These are phyloP conservation scores for Penicillium desertorum DNA, from an alignment of 495 filamentous ascomycete species.

Conservation along the genomic window DNA sequence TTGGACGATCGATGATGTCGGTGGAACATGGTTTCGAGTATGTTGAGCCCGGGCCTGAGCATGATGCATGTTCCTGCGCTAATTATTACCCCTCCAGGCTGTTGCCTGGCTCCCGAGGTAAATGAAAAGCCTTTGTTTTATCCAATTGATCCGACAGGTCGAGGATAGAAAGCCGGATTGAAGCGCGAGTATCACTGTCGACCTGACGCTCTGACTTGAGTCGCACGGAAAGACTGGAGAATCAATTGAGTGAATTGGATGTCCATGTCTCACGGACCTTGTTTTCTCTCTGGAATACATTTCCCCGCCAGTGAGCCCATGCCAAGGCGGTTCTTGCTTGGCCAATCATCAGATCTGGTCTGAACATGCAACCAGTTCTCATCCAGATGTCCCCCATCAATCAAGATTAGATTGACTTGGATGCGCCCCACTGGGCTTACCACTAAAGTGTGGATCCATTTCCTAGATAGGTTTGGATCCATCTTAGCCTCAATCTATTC, in stretches of 20 bases:
- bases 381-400: not conserved
- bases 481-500: not conserved
- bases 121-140: not conserved
- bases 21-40: conserved; percentile 18
- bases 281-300: not conserved
- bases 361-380: not conserved
- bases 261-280: not conserved
- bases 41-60: conserved; percentile 5
- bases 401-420: conserved; percentile 7
- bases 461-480: not conserved
- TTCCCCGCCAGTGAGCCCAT: not conserved
- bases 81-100: conserved; percentile 1
- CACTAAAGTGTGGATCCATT: not conserved
- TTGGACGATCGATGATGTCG: conserved; percentile 31
- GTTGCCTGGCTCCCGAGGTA: not conserved
- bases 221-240: not conserved
- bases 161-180: not conserved
- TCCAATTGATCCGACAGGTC: not conserved
- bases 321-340: not conserved
- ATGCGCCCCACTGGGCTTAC: not conserved
- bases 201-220: not conserved
- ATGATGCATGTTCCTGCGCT: conserved; percentile 1
- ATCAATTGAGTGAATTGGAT: not conserved
- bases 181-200: not conserved
- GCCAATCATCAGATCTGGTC: not conserved